Evolutionary conservation across 148 eudicot species (phyloP), one percentile per base, ranked within the genome.

Genomic region (Nepenthes gracilis): DNA sequence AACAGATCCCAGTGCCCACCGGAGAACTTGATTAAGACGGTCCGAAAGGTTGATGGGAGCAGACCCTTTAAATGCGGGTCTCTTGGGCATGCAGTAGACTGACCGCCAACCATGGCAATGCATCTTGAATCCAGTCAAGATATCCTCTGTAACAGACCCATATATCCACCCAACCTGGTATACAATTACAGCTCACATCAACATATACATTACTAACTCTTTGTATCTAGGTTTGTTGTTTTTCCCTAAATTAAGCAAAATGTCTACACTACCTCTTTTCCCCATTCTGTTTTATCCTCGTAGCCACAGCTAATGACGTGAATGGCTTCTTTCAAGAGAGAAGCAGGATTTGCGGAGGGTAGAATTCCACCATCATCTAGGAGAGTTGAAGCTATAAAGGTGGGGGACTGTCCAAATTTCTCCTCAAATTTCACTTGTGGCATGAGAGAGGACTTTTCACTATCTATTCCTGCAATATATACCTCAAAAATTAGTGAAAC

Each of bases 61-160:
- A 2, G 97, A 90, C 66, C 97, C 97, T 71, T 90, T 90, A 57
- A 91, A 91, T 59, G 96, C 97, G 6, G 93, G 77, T 64, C 87
- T 77, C 57, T 78, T 85, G 1, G 97, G 96, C 59, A 88, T 92
- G 75, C 97, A 92, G 80, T 92, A 92, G 0, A 92, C 94, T 1
- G 96, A 92, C 23, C 97, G 75, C 97, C 96, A 92, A 5, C 97
- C 96, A 65, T 88, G 96, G 67, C 94, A 85, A 59, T 92, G 97
- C 97, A 92, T 92, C 74, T 92, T 92, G 60, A 92, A 92, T 33
- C 97, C 96, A 45, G 97, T 92, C 65, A 92, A 73, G 52, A 92
- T 90, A 79, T 90, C 97, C 74, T 90, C 97, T 58, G 97, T 88
- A 38, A 88, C 97, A 1, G 97, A 92, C 54, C 97, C 97, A 38